Percentiles rank a stretch among this genome's conserved stretches.
phyloP scores from a whole-genome alignment of 371 early-diverging fungal species.

The Haplosporangium sp. region DNA sequence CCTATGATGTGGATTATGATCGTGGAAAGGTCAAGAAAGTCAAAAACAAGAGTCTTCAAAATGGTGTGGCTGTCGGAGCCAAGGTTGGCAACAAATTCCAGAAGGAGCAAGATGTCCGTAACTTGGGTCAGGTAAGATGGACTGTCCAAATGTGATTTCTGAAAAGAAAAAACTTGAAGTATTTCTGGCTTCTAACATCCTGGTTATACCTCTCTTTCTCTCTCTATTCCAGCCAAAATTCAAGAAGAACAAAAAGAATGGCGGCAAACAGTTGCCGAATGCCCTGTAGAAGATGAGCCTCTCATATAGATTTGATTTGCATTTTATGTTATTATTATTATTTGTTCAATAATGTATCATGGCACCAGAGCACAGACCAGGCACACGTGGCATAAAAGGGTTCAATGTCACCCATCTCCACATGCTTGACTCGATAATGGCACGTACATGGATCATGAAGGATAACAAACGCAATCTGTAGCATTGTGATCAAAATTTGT shows the following conservation, averaged over 20 bases:
- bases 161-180: background rate
- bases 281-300: conserved; percentile 10
- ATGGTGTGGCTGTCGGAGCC: conserved; percentile 28
- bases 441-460: too few species aligned
- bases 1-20: conserved; percentile 81
- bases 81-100: conserved; percentile 46
- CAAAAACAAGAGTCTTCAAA: conserved; percentile 62
- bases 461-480: too few species aligned
- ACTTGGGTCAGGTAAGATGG: conserved; percentile 32
- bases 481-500: too few species aligned
- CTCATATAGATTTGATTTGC: background rate
- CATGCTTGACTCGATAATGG: too few species aligned
- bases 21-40: conserved; percentile 83
- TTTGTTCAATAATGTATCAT: background rate
- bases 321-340: background rate
- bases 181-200: too few species aligned
- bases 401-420: too few species aligned
- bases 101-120: conserved; percentile 50
- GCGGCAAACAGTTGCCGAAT: conserved; percentile 28
- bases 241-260: conserved; percentile 27
- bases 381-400: too few species aligned
- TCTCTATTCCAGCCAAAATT: conserved; percentile 33
- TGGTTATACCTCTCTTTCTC: conserved; percentile 2
- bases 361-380: too few species aligned
- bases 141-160: background rate